Conservation (phyloP, 192 early-diverging fungal species). For the Coemansia sp. region DNA sequence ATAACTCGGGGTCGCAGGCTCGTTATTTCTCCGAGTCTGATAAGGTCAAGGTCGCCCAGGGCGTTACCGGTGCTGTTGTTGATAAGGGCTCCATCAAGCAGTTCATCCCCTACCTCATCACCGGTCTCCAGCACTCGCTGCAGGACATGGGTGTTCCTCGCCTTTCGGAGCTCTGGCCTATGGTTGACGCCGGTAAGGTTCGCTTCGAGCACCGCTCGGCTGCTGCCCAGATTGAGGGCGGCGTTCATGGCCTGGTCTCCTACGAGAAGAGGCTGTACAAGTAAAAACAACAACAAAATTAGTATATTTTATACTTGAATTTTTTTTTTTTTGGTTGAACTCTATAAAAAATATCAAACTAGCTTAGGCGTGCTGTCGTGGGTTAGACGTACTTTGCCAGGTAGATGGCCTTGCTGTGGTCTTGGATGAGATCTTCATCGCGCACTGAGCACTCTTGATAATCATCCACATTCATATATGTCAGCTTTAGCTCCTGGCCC, state of each 20-base stretch:
- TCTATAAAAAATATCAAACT: background rate
- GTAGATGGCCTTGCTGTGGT: background rate
- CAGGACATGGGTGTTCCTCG: conserved; percentile 93
- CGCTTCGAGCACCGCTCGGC: conserved; percentile 95
- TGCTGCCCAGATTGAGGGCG: conserved; percentile 95
- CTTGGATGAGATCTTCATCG: background rate
- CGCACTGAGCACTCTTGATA: background rate
- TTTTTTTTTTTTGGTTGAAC: background rate
- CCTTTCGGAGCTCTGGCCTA: conserved; percentile 69
- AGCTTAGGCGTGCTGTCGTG: no score
- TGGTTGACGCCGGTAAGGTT: conserved; percentile 71
- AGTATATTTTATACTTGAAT: background rate
- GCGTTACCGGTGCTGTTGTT: conserved; percentile 95
- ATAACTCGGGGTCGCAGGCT: conserved; percentile 78
- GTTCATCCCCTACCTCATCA: conserved; percentile 89
- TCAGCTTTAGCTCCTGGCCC: background rate
- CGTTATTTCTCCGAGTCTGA: conserved; percentile 98
- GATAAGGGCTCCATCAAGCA: conserved; percentile 97
- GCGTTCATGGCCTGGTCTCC: conserved; percentile 88
- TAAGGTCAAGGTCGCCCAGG: conserved; percentile 98
- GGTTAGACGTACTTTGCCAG: background rate
- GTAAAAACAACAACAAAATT: conserved; percentile 8
- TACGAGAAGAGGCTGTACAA: conserved; percentile 81
- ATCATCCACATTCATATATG: background rate
- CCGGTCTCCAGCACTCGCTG: conserved; percentile 95